phyloP scores from a whole-genome alignment of 2,329 filamentous ascomycete species.

The Mycosphaerella arachidis region DNA sequence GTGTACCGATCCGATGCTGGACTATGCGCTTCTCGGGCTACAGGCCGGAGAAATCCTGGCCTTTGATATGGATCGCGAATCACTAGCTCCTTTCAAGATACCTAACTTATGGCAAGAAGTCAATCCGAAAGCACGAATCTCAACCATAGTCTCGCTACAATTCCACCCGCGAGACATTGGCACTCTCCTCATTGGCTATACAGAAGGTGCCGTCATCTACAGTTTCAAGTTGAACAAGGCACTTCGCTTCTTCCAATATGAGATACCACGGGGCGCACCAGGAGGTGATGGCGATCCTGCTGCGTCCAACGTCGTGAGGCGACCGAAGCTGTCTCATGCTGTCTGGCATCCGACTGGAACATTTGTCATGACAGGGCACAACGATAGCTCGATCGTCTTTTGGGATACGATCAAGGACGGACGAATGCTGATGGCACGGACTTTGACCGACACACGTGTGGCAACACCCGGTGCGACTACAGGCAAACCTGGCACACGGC shows the following conservation, averaged over 20 bases:
- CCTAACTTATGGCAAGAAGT: constrained; percentile 80
- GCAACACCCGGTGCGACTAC: constrained; percentile 53
- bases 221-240: constrained; percentile 89
- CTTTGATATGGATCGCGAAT: constrained; percentile 86
- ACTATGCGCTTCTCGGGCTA: constrained; percentile 81
- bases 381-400: constrained; percentile 86
- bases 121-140: constrained; percentile 61
- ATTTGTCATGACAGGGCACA: constrained; percentile 79
- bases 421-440: constrained; percentile 76
- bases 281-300: constrained; percentile 68
- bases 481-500: constrained; percentile 22
- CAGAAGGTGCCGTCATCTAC: constrained; percentile 80
- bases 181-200: constrained; percentile 85
- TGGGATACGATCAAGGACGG: constrained; percentile 83
- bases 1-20: constrained; percentile 80
- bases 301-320: constrained; percentile 58
- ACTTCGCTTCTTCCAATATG: constrained; percentile 76
- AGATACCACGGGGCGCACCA: constrained; percentile 73
- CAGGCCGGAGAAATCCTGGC: constrained; percentile 69
- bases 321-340: constrained; percentile 73
- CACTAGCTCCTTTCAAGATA: constrained; percentile 71
- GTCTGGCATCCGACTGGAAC: constrained; percentile 94
- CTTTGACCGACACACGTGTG: constrained; percentile 67
- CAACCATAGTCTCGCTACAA: constrained; percentile 69
- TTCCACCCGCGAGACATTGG: constrained; percentile 91